phyloP scores from a whole-genome alignment of 1,284 basidiomycete genomes.

The Earliella scabrosa region DNA sequence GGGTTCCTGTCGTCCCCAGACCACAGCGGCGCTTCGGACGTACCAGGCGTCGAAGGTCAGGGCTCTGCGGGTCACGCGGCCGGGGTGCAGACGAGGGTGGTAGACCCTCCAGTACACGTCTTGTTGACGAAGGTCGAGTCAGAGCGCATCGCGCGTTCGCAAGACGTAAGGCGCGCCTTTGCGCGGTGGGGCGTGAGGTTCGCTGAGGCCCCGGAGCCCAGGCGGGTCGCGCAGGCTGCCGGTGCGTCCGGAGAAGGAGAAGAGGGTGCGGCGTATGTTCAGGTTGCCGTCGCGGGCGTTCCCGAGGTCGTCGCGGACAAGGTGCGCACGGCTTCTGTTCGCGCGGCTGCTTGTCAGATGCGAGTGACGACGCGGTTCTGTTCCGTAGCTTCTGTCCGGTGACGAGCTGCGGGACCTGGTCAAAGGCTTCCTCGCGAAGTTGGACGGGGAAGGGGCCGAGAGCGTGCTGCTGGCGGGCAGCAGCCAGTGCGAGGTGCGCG shows the following conservation, averaged over 20 bases:
- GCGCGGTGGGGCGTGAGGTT: conserved; percentile 77
- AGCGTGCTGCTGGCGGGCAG: not conserved
- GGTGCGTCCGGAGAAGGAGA: conserved; percentile 17
- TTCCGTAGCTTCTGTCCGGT: conserved; percentile 58
- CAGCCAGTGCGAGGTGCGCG: not conserved
- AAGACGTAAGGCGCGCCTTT: conserved; percentile 53
- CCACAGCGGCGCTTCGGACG: not conserved
- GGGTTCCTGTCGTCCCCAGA: conserved; percentile 47
- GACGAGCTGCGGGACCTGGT: conserved; percentile 71
- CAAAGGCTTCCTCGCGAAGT: conserved; percentile 62
- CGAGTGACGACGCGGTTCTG: not conserved
- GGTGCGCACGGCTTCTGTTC: conserved; percentile 42
- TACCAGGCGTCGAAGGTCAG: not conserved
- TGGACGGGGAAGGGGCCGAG: conserved; percentile 38
- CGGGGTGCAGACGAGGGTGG: conserved; percentile 41
- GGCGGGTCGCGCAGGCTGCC: too few relatives aligned
- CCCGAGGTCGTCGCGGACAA: conserved; percentile 74
- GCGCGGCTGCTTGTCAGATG: conserved; percentile 1
- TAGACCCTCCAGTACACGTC: conserved; percentile 58
- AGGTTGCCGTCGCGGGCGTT: conserved; percentile 59
- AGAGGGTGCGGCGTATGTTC: conserved; percentile 50
- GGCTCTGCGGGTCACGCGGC: conserved; percentile 32
- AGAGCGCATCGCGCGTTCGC: conserved; percentile 46
- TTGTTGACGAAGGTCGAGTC: conserved; percentile 70
- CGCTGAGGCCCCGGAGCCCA: conserved; percentile 12